Evolutionary conservation across 2,329 filamentous ascomycete genomes (phyloP), one percentile per base, ranked within the genome.

Genomic region (Colletotrichum higginsianum): DNA sequence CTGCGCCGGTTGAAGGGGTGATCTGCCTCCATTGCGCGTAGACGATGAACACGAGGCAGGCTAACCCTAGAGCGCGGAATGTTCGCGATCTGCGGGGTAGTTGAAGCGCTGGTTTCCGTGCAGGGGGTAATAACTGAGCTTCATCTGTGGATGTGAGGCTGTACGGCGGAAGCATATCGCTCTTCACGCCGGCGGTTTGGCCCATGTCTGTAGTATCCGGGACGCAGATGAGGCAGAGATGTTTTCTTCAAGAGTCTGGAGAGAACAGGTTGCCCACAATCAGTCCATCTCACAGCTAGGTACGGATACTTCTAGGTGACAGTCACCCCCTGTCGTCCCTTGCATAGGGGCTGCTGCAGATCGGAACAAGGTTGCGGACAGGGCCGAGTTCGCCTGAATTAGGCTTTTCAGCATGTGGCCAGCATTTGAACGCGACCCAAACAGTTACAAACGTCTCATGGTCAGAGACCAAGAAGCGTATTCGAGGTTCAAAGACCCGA

Each of bases 11-110:
- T 8, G 56, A n/a, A 26, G 38, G 30, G 6, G 57, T 23, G 7
- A 86, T 74, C 70, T 86, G 85, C 72, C 76, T 79, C 85, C 85
- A 87, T 73, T 87, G 86, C 0, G 85, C 82, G 67, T 84, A 84
- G 38, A 81, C 85, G 61, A 87, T 85, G 73, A 89, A 86, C 49
- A 80, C 80, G 38, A 90, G 79, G 73, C 83, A 87, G 11, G 83
- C 82, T 7, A 89, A 74, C 8, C 78, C 52, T 65, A 87, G 70
- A 3, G 78, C 75, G 61, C 74, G 74, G 21, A 67, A 50, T 9
- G 58, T 56, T 11, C 61, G 73, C 42, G 61, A 65, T 23, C 73
- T 69, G 50, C 58, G 68, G 62, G 66, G 69, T 56, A 64, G 12
- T 49, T 64, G 65, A 47, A 64, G 52, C 35, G 4, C 57, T 5